Conservation (phyloP, 2,329 filamentous ascomycete species). For the Arthroderma sp. region DNA sequence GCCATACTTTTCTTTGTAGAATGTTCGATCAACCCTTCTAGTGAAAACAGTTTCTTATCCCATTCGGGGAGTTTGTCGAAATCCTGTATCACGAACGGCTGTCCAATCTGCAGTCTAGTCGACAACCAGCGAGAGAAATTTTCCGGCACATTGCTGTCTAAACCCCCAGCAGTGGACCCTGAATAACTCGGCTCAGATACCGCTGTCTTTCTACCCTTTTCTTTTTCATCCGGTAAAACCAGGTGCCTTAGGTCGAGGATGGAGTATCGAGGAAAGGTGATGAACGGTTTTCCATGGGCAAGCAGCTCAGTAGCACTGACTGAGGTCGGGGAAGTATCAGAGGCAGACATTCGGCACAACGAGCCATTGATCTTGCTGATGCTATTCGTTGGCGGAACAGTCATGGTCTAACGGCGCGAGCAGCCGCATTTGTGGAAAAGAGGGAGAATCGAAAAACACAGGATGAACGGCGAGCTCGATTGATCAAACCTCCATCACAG, state of each 20-base stretch:
- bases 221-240: background rate
- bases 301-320: slow-evolving; percentile 17
- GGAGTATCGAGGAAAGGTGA: slow-evolving; percentile 23
- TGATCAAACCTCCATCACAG: background rate
- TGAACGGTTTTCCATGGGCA: slow-evolving; percentile 20
- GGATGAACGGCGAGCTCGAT: background rate
- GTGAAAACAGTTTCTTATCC: slow-evolving; percentile 20
- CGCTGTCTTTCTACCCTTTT: background rate
- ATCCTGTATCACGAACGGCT: slow-evolving; percentile 26
- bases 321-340: slow-evolving; percentile 3
- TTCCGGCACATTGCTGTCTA: background rate
- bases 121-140: slow-evolving; percentile 21
- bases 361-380: background rate
- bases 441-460: background rate
- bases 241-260: slow-evolving; percentile 18
- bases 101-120: slow-evolving; percentile 21
- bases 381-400: slow-evolving; percentile 4
- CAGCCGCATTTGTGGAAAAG: background rate
- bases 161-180: background rate
- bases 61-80: slow-evolving; percentile 24
- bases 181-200: background rate
- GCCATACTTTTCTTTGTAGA: slow-evolving; percentile 24
- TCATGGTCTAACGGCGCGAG: slow-evolving; percentile 4
- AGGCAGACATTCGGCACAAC: background rate
- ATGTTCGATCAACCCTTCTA: slow-evolving; percentile 22